Evolutionary conservation across 2,329 filamentous ascomycete species (phyloP), one percentile per base, ranked within the genome.

Genomic region (Aciculosporium take): DNA sequence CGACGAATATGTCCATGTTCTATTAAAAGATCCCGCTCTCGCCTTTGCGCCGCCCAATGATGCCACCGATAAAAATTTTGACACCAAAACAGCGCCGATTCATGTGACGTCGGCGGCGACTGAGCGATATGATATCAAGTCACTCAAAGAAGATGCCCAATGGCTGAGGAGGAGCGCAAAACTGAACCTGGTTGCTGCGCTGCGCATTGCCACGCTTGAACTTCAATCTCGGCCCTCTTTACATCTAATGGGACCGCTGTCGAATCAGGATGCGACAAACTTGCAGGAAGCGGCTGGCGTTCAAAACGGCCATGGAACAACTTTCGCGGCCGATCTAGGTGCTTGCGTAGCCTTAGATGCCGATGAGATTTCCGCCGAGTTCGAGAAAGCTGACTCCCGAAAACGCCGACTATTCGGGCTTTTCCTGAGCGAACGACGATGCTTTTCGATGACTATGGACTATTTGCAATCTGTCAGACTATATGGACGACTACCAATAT

Each of bases 81-180:
- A 93, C 46, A 83, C 83, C 17, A 87, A 81, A 60, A 94, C 84
- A 1, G 83, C 87, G 18, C 83, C 87, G 5, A 93, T 95, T 46
- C 82, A 94, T 57, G 76, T 87, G 37, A 76, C 84, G 1, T 77
- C 82, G 15, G 74, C 74, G 5, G 66, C 74, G 10, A 76, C 74
- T 51, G 72, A 74, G 31, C 74, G 74, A 43, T 84, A 81, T 56
- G 76, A 88, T 54, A 68, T 94, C 49, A 77, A 82, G 30, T 67
- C 81, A 54, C 76, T 96, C 57, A 94, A 94, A 63, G 74, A 76
- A 36, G 88, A 96, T 65, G 75, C 86, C 27, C 58, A 82, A 50
- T 96, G 88, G 87, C 67, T 98, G 47, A 88, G 85, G 60, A 76
- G 81, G 52, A 76, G 81, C 54, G 76, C 79, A 39, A 71, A 75